Base-by-base conservation (phyloP, 106 monocot genomes). In the Cymbidium sinense region DNA sequence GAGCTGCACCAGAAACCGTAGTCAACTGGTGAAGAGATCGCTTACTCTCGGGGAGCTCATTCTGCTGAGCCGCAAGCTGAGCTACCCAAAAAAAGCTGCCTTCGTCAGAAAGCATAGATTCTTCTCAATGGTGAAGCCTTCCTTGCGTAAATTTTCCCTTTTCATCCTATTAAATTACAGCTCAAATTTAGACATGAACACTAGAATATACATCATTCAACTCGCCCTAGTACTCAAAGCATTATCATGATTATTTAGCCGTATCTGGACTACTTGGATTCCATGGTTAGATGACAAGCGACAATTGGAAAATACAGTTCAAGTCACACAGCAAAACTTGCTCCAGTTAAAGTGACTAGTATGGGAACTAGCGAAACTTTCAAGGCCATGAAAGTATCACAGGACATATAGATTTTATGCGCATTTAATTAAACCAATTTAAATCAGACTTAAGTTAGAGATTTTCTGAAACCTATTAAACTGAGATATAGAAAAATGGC, bases 1-100 rank as follows among this genome's bases (percentile, higher is more conserved):
- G 12, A 34, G 70, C 17, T 44, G 76, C 18, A 35, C 52, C 54
- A 75, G 47, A 64, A 29, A 47, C 58, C 17, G 31, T 13, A 54
- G 74, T 19, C 34, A 43, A 4, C 5, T 75, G 31, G 81, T 31
- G 39, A 89, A 64, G 36, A 80, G 87, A 44, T 64, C 64, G 5
- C 43, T 85, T 29, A 91, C 94, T 1, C 94, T 94, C 3, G 94
- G 80, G 21, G 94, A 94, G 50, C 91, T 94, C 62, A 91, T 94
- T 55, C 19, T 89, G 77, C 50, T 94, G 73, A 94, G 89, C 79
- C 87, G 91, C 74, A 87, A 76, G 72, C 50, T 94, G 77, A 87
- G 89, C 74, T 86, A 43, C 79, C 76, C 72, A 51, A 81, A 73
- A 52, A 78, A 82, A 21, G 44, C 78, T 7, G 61, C n/a, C 0